Evolutionary conservation across 768 basidiomycete genomes (phyloP).

Genomic region (Galerina sulciceps): DNA sequence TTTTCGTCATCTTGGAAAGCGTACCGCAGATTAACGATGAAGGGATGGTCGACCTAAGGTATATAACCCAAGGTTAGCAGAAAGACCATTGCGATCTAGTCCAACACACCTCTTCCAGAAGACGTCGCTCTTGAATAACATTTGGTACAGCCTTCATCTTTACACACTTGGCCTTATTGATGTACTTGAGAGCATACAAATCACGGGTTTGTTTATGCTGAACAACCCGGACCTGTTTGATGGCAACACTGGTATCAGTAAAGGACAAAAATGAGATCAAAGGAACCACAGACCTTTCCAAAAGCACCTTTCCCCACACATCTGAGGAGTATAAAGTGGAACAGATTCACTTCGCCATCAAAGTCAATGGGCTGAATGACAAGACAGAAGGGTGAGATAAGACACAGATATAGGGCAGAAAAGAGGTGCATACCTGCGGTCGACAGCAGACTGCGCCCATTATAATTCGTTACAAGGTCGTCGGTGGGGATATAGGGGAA

Average conservation of each 20-base stretch:
- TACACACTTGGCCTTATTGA: slow-evolving; percentile 97
- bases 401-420: not conserved
- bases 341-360: slow-evolving; percentile 93
- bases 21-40: slow-evolving; percentile 92
- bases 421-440: slow-evolving; percentile 58
- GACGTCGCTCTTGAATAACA: slow-evolving; percentile 92
- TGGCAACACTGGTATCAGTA: slow-evolving; percentile 14
- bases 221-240: slow-evolving; percentile 89
- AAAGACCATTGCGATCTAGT: not conserved
- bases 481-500: slow-evolving; percentile 11
- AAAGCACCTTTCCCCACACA: slow-evolving; percentile 99
- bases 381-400: slow-evolving; percentile 3
- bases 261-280: slow-evolving; percentile 8
- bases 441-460: slow-evolving; percentile 91
- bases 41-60: slow-evolving; percentile 93
- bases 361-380: slow-evolving; percentile 95
- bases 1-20: slow-evolving; percentile 99
- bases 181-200: slow-evolving; percentile 97
- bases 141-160: slow-evolving; percentile 99
- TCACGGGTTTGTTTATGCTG: slow-evolving; percentile 99
- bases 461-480: slow-evolving; percentile 33
- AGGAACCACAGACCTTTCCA: slow-evolving; percentile 74
- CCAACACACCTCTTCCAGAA: slow-evolving; percentile 86
- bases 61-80: not conserved
- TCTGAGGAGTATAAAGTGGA: slow-evolving; percentile 92